These are phyloP conservation scores for Aspergillus leporis DNA, from an alignment of 495 filamentous ascomycete genomes.

Conservation along the genomic window DNA sequence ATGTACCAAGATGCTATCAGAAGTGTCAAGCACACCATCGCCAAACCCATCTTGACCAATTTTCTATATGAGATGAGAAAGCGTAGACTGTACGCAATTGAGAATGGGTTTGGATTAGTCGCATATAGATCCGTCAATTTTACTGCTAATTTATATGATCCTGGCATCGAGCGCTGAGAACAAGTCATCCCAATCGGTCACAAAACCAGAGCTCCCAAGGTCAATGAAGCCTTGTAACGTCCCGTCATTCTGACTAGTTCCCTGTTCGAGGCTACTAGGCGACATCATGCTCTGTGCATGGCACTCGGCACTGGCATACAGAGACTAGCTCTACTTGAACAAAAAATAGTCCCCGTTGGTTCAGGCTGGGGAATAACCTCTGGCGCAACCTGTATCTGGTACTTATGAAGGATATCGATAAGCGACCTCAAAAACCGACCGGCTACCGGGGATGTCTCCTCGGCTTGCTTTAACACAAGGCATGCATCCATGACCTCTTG, in stretches of 20 bases:
- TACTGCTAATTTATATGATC: no score
- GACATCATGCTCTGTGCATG: no score
- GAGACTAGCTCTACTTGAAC: background rate
- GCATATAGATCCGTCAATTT: no score
- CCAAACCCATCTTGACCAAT: no score
- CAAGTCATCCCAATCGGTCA: background rate
- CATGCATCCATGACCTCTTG: background rate
- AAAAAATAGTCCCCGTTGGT: no score
- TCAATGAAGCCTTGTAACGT: background rate
- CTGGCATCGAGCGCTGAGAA: background rate
- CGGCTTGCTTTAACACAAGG: background rate
- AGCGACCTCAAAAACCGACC: background rate
- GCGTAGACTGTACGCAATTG: no score
- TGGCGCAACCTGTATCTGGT: background rate
- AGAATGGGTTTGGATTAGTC: no score
- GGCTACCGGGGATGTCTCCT: background rate
- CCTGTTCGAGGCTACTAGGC: background rate
- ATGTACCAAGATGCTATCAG: no score
- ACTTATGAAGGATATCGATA: background rate
- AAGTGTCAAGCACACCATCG: no score
- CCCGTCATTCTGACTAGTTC: background rate
- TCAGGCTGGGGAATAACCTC: background rate
- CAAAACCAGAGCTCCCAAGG: background rate
- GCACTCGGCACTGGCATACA: background rate
- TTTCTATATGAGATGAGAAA: no score